phyloP scores from a whole-genome alignment of 768 basidiomycete species.

The Kwoniella sp. region DNA sequence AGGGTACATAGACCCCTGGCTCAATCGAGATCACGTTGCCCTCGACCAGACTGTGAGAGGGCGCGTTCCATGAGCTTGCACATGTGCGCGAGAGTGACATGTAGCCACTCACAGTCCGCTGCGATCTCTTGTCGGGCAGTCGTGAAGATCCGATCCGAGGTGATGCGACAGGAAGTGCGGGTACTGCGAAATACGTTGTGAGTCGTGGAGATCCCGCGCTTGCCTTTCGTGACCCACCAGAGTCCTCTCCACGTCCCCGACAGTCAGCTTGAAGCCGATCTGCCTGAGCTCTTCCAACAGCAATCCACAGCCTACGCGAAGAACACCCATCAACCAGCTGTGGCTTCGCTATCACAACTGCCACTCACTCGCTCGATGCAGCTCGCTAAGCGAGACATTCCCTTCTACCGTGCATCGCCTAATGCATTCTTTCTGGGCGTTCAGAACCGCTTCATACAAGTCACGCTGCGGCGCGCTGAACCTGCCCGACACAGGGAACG shows the following conservation, averaged over 20 bases:
- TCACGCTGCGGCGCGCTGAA: conserved; percentile 77
- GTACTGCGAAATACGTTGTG: conserved; percentile 56
- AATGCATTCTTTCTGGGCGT: conserved; percentile 50
- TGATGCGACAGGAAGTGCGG: conserved; percentile 91
- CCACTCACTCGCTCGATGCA: conserved; percentile 62
- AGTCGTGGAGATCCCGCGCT: not conserved
- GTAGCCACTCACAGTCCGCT: conserved; percentile 40
- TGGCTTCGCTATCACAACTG: not conserved
- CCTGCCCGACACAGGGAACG: conserved; percentile 76
- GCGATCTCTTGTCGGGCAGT: conserved; percentile 56
- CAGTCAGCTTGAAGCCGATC: conserved; percentile 64
- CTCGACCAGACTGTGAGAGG: conserved; percentile 56
- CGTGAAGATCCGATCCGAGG: conserved; percentile 90
- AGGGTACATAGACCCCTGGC: conserved; percentile 81
- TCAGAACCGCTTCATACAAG: conserved; percentile 61
- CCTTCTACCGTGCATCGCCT: conserved; percentile 52
- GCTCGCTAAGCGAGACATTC: conserved; percentile 63
- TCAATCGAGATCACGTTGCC: conserved; percentile 94
- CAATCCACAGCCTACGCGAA: conserved; percentile 56
- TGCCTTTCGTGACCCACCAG: conserved; percentile 50
- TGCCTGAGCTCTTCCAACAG: conserved; percentile 70
- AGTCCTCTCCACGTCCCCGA: conserved; percentile 62
- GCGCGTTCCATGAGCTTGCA: conserved; percentile 6
- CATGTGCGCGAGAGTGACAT: not conserved
- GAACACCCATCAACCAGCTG: not conserved